These are phyloP conservation scores for Russula earlei DNA, from an alignment of 768 basidiomycete genomes.

Conservation along the genomic window DNA sequence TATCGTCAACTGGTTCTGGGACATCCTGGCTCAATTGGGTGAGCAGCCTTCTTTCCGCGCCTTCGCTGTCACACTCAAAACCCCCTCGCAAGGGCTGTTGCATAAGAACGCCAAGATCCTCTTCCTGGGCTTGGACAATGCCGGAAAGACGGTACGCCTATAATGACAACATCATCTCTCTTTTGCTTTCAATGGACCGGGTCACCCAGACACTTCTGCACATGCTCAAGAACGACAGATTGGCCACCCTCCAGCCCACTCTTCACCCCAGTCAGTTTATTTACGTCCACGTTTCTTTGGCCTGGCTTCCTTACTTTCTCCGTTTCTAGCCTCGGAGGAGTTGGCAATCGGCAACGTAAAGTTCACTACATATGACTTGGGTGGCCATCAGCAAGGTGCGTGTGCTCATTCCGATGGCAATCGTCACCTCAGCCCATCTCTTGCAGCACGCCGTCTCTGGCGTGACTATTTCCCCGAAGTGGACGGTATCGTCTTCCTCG, in stretches of 20 bases:
- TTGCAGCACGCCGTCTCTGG: slow-evolving; percentile 89
- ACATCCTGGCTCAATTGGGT: slow-evolving; percentile 91
- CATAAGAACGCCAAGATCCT: slow-evolving; percentile 99
- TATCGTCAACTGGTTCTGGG: slow-evolving; percentile 94
- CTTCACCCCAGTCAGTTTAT: slow-evolving; percentile 85
- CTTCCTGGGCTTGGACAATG: slow-evolving; percentile 98
- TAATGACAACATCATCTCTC: not conserved
- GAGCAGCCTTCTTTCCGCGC: slow-evolving; percentile 21
- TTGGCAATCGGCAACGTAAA: slow-evolving; percentile 98
- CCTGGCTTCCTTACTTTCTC: slow-evolving; percentile 8
- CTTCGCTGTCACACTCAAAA: not conserved
- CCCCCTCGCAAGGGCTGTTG: slow-evolving; percentile 52
- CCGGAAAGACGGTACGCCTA: slow-evolving; percentile 85
- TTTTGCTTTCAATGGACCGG: not conserved
- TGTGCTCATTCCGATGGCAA: slow-evolving; percentile 3
- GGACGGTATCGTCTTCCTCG: slow-evolving; percentile 96
- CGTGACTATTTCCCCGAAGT: slow-evolving; percentile 99
- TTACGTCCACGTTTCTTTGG: not conserved
- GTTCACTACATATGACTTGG: slow-evolving; percentile 97
- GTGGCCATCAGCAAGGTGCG: slow-evolving; percentile 92
- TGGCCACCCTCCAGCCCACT: slow-evolving; percentile 95
- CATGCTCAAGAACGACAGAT: slow-evolving; percentile 98
- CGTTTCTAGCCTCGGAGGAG: slow-evolving; percentile 81
- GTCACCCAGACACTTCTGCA: slow-evolving; percentile 75
- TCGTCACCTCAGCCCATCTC: not conserved